Percentiles rank a stretch among this genome's conserved stretches.
Conservation (phyloP, 1,284 basidiomycete genomes). For the Boletus subluridellus region DNA sequence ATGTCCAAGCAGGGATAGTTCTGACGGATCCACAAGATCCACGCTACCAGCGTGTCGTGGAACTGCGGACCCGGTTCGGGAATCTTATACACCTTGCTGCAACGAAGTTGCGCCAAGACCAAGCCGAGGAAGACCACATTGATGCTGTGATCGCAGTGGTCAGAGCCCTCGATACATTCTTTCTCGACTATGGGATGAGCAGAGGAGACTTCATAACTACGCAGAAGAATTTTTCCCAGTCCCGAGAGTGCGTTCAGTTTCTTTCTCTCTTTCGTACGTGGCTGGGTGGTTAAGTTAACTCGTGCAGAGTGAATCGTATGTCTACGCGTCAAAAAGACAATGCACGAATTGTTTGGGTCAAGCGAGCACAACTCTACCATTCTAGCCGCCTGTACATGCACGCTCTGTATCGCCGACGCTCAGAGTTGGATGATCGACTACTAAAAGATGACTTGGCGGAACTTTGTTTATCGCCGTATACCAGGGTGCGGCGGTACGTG, state of each 20-base stretch:
- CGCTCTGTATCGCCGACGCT: constrained; percentile 76
- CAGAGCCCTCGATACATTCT: constrained; percentile 70
- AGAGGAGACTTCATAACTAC: constrained; percentile 56
- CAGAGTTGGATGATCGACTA: constrained; percentile 76
- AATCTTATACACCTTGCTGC: constrained; percentile 71
- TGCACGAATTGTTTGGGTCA: constrained; percentile 72
- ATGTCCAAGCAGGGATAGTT: constrained; percentile 73
- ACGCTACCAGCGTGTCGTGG: constrained; percentile 64
- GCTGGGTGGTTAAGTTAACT: neutral
- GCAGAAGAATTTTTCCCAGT: constrained; percentile 66
- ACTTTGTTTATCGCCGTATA: constrained; percentile 83
- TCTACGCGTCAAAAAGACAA: constrained; percentile 74
- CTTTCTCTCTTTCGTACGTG: neutral
- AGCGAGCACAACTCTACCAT: constrained; percentile 77
- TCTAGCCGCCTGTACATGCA: constrained; percentile 72
- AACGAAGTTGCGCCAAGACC: constrained; percentile 54
- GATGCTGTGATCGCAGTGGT: constrained; percentile 77
- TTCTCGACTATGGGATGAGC: constrained; percentile 71
- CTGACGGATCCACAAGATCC: constrained; percentile 74
- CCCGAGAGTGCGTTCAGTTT: constrained; percentile 57
- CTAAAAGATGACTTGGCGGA: constrained; percentile 73
- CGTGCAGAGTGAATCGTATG: constrained; percentile 56
- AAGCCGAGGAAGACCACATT: constrained; percentile 80
- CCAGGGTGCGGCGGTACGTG: constrained; percentile 66
- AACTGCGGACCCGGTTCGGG: constrained; percentile 68